These are phyloP conservation scores for Globisporangium mamillatum DNA, from an alignment of 352 stramenopile genomes.

Conservation along the genomic window DNA sequence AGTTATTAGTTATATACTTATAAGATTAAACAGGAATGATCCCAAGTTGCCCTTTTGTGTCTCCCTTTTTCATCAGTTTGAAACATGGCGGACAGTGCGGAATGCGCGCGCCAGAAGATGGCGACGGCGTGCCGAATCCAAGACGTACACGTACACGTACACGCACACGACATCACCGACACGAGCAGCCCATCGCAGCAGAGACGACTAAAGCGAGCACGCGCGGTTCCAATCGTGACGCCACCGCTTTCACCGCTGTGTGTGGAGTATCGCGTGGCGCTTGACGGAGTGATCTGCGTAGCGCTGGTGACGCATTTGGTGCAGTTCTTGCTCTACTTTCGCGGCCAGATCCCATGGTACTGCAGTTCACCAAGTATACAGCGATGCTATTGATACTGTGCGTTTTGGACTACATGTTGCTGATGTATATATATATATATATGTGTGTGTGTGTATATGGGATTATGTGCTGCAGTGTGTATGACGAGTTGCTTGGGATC, in stretches of 20 bases:
- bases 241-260: conserved; percentile 17
- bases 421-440: conserved; percentile 2
- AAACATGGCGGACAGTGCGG: conserved; percentile 2
- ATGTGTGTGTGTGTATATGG: not conserved
- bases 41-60: not conserved
- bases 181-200: not conserved
- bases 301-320: conserved; percentile 35
- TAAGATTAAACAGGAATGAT: not conserved
- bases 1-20: not conserved
- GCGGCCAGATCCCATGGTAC: conserved; percentile 66
- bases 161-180: not conserved
- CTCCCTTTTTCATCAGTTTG: not conserved
- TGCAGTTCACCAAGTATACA: not conserved
- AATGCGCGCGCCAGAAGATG: conserved; percentile 9
- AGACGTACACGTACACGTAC: not conserved
- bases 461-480: conserved; percentile 32
- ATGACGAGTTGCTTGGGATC: conserved; percentile 39
- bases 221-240: not conserved
- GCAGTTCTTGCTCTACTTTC: conserved; percentile 64
- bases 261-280: conserved; percentile 38
- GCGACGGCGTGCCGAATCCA: conserved; percentile 1
- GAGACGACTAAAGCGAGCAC: not conserved
- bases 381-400: not conserved
- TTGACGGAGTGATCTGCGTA: conserved; percentile 43
- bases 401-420: not conserved